Percentiles rank a stretch among this genome's conserved stretches.
phyloP scores from a whole-genome alignment of 768 basidiomycete species.

The Mycena filopes region DNA sequence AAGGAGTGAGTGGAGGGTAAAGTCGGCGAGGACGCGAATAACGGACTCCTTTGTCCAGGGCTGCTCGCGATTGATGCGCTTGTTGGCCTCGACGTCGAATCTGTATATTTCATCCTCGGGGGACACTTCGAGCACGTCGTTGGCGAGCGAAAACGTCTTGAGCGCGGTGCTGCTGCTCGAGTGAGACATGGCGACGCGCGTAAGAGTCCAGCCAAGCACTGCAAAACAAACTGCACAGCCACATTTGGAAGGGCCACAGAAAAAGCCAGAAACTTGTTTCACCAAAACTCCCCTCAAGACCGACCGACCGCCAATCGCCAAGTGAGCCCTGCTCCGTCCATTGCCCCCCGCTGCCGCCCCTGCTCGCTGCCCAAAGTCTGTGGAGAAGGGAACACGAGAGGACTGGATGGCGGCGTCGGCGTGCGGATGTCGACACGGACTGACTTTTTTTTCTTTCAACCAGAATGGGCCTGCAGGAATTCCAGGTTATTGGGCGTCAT shows the following conservation, averaged over 20 bases:
- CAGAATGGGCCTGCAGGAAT: slow-evolving; percentile 89
- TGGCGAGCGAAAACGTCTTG: slow-evolving; percentile 77
- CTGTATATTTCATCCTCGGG: slow-evolving; percentile 85
- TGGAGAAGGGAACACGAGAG: neutral
- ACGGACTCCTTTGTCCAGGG: slow-evolving; percentile 92
- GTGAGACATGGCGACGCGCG: slow-evolving; percentile 33
- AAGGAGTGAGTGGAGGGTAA: neutral
- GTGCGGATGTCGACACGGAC: slow-evolving; percentile 9
- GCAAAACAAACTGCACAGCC: too few relatives aligned
- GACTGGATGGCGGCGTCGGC: slow-evolving; percentile 16
- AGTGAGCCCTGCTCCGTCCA: slow-evolving; percentile 11
- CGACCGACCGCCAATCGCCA: slow-evolving; percentile 13
- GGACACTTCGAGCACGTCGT: slow-evolving; percentile 75
- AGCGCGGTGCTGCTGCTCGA: slow-evolving; percentile 65
- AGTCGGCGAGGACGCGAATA: slow-evolving; percentile 15
- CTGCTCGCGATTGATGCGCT: slow-evolving; percentile 68
- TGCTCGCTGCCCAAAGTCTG: neutral
- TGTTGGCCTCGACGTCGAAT: slow-evolving; percentile 77
- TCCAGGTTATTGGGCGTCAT: slow-evolving; percentile 97
- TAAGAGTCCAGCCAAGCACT: too few relatives aligned
- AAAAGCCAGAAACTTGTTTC: neutral
- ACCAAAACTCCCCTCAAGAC: slow-evolving; percentile 9
- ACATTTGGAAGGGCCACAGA: too few relatives aligned
- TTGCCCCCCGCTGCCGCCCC: neutral
- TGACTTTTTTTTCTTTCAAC: slow-evolving; percentile 13